phyloP scores from a whole-genome alignment of 148 eudicot species.

The Amaranthus cruentus region DNA sequence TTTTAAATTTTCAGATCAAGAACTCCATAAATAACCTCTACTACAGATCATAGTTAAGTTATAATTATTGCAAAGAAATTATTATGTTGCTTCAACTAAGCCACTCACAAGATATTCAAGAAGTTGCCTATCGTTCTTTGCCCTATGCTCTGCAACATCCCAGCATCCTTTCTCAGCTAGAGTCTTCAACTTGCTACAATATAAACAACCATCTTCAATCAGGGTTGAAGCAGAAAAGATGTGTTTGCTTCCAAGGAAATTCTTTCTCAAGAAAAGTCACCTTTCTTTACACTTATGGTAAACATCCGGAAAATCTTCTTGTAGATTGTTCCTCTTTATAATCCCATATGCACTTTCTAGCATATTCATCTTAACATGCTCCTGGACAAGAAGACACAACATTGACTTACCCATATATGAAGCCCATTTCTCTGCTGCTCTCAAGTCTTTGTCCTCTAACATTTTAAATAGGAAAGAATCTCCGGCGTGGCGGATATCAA shows the following conservation, averaged over 20 bases:
- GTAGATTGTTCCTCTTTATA: conserved; percentile 73
- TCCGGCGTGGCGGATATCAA: conserved; percentile 54
- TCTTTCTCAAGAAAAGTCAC: conserved; percentile 30
- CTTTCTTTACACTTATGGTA: conserved; percentile 86
- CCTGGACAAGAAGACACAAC: conserved; percentile 64
- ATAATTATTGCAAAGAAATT: neutral
- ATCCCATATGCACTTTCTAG: conserved; percentile 57
- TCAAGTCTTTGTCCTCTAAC: conserved; percentile 55
- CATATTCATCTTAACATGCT: conserved; percentile 57
- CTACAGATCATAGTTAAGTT: neutral
- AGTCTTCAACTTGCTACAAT: conserved; percentile 73
- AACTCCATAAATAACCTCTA: neutral
- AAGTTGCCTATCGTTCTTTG: conserved; percentile 55
- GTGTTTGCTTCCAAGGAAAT: conserved; percentile 15
- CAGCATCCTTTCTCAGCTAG: conserved; percentile 95
- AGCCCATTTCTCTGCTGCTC: conserved; percentile 99
- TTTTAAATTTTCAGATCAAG: neutral
- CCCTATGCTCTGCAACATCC: conserved; percentile 86
- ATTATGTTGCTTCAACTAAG: neutral
- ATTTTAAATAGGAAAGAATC: conserved; percentile 59
- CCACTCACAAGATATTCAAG: conserved; percentile 78
- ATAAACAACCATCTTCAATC: conserved; percentile 18
- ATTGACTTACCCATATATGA: conserved; percentile 70
- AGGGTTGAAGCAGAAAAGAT: conserved; percentile 7
- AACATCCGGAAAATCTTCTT: conserved; percentile 71